phyloP scores from a whole-genome alignment of 768 basidiomycete genomes.

The Lactarius tabidus region DNA sequence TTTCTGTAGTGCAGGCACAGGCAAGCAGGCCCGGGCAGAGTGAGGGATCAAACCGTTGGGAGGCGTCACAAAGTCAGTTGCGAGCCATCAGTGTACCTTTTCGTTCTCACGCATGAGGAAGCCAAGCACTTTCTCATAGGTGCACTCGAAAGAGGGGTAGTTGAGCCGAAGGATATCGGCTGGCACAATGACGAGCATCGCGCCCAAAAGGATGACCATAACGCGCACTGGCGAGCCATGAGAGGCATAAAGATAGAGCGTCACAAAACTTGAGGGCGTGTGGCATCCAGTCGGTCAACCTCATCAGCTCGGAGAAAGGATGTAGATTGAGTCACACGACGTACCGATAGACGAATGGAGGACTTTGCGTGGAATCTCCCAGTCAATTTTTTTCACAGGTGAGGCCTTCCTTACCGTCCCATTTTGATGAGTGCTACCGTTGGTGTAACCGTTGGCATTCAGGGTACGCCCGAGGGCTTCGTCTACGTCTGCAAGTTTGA shows the following conservation, averaged over 20 bases:
- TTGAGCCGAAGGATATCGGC: conserved; percentile 72
- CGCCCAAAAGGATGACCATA: conserved; percentile 57
- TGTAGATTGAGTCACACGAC: conserved; percentile 30
- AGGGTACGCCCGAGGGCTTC: conserved; percentile 22
- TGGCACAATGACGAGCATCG: conserved; percentile 64
- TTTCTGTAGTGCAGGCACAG: conserved; percentile 37
- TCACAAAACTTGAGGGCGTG: conserved; percentile 53
- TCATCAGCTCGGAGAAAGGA: neutral
- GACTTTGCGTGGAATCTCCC: conserved; percentile 87
- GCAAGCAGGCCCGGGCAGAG: neutral
- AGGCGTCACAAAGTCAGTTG: neutral
- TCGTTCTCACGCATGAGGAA: conserved; percentile 90
- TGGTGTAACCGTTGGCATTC: conserved; percentile 11
- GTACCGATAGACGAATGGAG: conserved; percentile 86
- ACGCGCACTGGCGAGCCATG: conserved; percentile 49
- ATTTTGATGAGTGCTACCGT: conserved; percentile 3
- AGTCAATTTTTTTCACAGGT: conserved; percentile 47
- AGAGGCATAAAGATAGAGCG: conserved; percentile 51
- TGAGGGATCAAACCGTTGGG: neutral
- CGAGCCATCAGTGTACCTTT: conserved; percentile 44
- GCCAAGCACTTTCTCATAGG: conserved; percentile 70
- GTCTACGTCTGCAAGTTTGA: conserved; percentile 25
- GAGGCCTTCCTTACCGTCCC: neutral
- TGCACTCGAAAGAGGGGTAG: conserved; percentile 55
- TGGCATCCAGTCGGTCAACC: conserved; percentile 9